These are phyloP conservation scores for Lithohypha guttulata DNA, from an alignment of 2,329 filamentous ascomycete species.

Conservation along the genomic window DNA sequence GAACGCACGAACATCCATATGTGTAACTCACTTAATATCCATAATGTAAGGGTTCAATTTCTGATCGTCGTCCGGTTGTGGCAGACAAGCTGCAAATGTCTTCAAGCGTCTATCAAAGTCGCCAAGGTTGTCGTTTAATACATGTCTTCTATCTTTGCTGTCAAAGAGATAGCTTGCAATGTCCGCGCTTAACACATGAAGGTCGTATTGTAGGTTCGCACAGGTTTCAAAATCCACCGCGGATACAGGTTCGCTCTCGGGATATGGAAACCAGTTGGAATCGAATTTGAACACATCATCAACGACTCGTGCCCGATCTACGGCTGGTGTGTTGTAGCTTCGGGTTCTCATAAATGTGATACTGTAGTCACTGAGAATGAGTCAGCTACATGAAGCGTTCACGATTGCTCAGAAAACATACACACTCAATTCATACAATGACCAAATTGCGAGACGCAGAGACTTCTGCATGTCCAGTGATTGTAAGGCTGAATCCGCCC, in stretches of 20 bases:
- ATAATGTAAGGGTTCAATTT: background rate
- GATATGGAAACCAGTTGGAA: constrained; percentile 1
- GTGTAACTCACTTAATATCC: constrained; percentile 4
- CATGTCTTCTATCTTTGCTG: background rate
- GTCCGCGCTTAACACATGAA: constrained; percentile 1
- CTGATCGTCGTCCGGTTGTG: background rate
- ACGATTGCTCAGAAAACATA: background rate
- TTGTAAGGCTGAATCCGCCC: background rate
- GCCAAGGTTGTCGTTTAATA: background rate
- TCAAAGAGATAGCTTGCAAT: background rate
- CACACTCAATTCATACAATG: constrained; percentile 9
- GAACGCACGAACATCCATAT: background rate
- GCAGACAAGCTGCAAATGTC: background rate
- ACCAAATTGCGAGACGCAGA: constrained; percentile 11
- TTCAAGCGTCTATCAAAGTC: background rate
- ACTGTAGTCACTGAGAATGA: background rate
- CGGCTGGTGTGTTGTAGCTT: background rate
- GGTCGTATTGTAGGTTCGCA: constrained; percentile 1
- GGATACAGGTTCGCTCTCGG: background rate
- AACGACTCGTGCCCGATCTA: background rate
- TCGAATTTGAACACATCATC: background rate
- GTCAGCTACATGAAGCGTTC: background rate
- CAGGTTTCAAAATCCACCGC: background rate
- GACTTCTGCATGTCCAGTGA: constrained; percentile 11
- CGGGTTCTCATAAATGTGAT: background rate